Conservation (phyloP, 1,284 basidiomycete genomes). For the Paramarasmius palmivorus region DNA sequence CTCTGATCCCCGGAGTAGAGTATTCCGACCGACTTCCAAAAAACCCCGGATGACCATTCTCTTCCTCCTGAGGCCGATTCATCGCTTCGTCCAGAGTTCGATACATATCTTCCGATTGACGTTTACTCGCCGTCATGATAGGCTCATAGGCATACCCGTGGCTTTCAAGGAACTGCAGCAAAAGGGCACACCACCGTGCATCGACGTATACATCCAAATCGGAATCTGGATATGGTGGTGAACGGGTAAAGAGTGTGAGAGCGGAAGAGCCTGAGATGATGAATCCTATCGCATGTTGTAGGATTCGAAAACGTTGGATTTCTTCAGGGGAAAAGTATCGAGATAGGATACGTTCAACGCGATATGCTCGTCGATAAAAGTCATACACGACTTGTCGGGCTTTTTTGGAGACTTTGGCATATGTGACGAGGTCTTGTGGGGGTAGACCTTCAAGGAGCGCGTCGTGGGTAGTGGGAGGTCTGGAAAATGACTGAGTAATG, state of each 20-base stretch:
- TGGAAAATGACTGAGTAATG: too few relatives aligned
- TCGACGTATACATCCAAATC: slow-evolving; percentile 6
- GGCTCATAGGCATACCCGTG: slow-evolving; percentile 1
- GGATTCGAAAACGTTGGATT: background rate
- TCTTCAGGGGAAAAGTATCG: background rate
- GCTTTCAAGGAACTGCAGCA: slow-evolving; percentile 1
- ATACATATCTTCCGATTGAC: background rate
- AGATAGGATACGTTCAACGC: slow-evolving; percentile 3
- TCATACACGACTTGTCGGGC: background rate
- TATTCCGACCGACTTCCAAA: too few relatives aligned
- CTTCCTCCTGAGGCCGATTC: background rate
- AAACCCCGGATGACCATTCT: too few relatives aligned
- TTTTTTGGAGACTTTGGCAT: background rate
- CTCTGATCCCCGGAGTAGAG: slow-evolving; percentile 16
- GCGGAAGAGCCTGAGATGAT: slow-evolving; percentile 11
- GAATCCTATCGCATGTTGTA: slow-evolving; percentile 5
- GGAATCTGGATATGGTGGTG: slow-evolving; percentile 6
- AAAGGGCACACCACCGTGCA: background rate
- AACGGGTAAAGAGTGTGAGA: slow-evolving; percentile 7
- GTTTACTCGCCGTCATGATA: background rate
- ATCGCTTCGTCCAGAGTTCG: background rate
- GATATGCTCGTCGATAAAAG: slow-evolving; percentile 11
- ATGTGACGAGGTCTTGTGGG: background rate
- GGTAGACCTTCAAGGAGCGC: slow-evolving; percentile 5
- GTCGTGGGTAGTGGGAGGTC: slow-evolving; percentile 4